Percentiles rank a stretch among this genome's conserved stretches.
phyloP scores from a whole-genome alignment of 768 basidiomycete species.

The Agaricus sinodeliciosus region DNA sequence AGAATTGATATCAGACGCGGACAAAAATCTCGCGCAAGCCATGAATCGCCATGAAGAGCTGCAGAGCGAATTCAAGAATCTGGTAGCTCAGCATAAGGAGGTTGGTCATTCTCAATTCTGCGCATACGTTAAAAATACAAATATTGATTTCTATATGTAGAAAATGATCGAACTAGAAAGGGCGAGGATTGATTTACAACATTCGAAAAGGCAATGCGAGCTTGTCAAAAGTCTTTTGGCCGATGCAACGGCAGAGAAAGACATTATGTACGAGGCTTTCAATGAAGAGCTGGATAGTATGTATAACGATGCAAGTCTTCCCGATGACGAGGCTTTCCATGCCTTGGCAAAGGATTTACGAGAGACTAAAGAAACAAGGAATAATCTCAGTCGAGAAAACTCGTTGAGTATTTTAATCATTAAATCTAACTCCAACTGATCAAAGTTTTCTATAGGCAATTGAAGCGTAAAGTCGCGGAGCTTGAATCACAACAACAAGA shows the following conservation, averaged over 20 bases:
- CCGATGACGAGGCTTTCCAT: slow-evolving; percentile 78
- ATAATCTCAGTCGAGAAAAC: slow-evolving; percentile 72
- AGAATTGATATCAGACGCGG: slow-evolving; percentile 48
- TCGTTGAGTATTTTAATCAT: slow-evolving; percentile 42
- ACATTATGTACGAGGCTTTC: slow-evolving; percentile 93
- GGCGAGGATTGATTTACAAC: slow-evolving; percentile 57
- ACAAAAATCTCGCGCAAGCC: slow-evolving; percentile 46
- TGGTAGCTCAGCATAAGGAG: slow-evolving; percentile 50
- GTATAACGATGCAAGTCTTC: slow-evolving; percentile 80
- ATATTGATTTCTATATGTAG: slow-evolving; percentile 24
- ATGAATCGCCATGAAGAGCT: slow-evolving; percentile 50
- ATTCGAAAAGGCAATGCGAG: slow-evolving; percentile 67
- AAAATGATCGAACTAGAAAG: slow-evolving; percentile 58
- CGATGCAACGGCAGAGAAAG: slow-evolving; percentile 80
- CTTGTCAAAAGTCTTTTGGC: slow-evolving; percentile 70
- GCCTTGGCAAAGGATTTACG: slow-evolving; percentile 70
- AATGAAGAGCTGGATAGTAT: slow-evolving; percentile 91
- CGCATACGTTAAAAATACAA: neutral
- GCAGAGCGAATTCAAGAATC: slow-evolving; percentile 38
- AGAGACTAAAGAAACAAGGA: slow-evolving; percentile 69
- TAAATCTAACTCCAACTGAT: neutral
- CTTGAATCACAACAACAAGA: slow-evolving; percentile 73
- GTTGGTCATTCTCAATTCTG: slow-evolving; percentile 27
- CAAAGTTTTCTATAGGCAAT: slow-evolving; percentile 36
- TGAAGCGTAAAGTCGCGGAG: slow-evolving; percentile 67